Percentiles rank a stretch among this genome's conserved stretches.
Conservation (phyloP, 345 rosid species). For the Hevea brasiliensis region DNA sequence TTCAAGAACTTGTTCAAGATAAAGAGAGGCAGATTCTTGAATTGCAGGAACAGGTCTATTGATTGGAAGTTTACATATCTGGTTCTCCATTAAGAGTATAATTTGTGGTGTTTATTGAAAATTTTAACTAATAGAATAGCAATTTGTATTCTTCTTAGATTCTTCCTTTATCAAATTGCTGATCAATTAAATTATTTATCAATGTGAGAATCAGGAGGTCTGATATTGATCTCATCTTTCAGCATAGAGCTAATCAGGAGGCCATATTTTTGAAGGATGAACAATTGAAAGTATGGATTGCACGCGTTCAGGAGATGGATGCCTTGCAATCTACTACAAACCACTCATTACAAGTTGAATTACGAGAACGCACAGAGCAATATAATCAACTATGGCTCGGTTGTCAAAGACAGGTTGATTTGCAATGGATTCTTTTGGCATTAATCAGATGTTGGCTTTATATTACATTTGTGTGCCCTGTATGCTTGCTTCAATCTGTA, state of each 20-base stretch:
- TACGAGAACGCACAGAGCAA: constrained; percentile 83
- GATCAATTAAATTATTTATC: background rate
- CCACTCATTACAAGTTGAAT: constrained; percentile 73
- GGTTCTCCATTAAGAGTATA: background rate
- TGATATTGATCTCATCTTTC: constrained; percentile 37
- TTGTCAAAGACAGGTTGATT: constrained; percentile 91
- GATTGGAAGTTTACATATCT: constrained; percentile 8
- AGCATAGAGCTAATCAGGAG: constrained; percentile 93
- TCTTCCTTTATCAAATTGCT: background rate
- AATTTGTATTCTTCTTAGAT: background rate
- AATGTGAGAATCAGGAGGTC: background rate
- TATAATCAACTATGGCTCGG: constrained; percentile 88
- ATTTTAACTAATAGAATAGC: background rate
- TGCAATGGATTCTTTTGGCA: constrained; percentile 9
- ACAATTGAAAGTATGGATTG: constrained; percentile 78
- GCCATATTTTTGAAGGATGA: constrained; percentile 78
- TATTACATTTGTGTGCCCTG: background rate
- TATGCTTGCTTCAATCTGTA: background rate
- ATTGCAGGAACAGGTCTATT: constrained; percentile 86
- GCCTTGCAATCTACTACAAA: constrained; percentile 71
- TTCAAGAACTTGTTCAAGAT: constrained; percentile 89
- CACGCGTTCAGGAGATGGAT: constrained; percentile 88
- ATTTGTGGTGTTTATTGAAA: background rate
- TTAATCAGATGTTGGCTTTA: constrained; percentile 6
- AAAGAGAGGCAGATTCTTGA: constrained; percentile 82